These are phyloP conservation scores for Nemania serpens DNA, from an alignment of 2,329 filamentous ascomycete species.

Conservation along the genomic window DNA sequence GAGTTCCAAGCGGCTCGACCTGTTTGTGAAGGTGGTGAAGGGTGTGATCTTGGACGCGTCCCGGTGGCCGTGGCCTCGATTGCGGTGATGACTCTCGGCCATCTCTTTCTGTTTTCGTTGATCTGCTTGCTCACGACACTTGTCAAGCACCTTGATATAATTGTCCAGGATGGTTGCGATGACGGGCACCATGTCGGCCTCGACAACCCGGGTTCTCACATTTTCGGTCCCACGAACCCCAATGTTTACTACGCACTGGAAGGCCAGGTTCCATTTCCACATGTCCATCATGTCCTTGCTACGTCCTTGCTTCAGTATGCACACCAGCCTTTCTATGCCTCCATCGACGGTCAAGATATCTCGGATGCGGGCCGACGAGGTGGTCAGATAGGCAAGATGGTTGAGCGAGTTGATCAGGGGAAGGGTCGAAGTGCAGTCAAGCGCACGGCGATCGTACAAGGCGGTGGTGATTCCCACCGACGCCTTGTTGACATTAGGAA, in stretches of 20 bases:
- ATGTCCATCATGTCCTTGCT: constrained; percentile 99
- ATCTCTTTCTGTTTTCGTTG: constrained; percentile 75
- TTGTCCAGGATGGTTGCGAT: constrained; percentile 98
- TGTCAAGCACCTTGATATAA: constrained; percentile 95
- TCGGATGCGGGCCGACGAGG: constrained; percentile 93
- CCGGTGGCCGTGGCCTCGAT: constrained; percentile 55
- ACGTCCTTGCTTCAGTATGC: constrained; percentile 95
- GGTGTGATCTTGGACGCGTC: constrained; percentile 54
- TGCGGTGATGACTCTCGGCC: constrained; percentile 56
- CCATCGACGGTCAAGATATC: constrained; percentile 99
- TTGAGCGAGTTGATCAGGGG: constrained; percentile 99
- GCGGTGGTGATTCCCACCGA: constrained; percentile 98
- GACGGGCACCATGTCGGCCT: constrained; percentile 98
- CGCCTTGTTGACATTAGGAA: constrained; percentile 99
- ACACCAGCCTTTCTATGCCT: constrained; percentile 93
- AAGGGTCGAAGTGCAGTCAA: constrained; percentile 97
- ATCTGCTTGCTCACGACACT: constrained; percentile 84
- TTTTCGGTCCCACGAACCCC: constrained; percentile 93
- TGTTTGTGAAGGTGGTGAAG: constrained; percentile 61
- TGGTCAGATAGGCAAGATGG: constrained; percentile 97
- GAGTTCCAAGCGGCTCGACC: constrained; percentile 57
- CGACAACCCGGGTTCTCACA: constrained; percentile 92
- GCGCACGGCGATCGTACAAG: constrained; percentile 93
- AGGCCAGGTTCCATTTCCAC: constrained; percentile 99
- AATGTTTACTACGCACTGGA: constrained; percentile 99